A percentile compares a stretch with the other conserved stretches of the same genome.
phyloP scores from a whole-genome alignment of 2,329 filamentous ascomycete genomes.

The Phyllosticta citrichinensis region DNA sequence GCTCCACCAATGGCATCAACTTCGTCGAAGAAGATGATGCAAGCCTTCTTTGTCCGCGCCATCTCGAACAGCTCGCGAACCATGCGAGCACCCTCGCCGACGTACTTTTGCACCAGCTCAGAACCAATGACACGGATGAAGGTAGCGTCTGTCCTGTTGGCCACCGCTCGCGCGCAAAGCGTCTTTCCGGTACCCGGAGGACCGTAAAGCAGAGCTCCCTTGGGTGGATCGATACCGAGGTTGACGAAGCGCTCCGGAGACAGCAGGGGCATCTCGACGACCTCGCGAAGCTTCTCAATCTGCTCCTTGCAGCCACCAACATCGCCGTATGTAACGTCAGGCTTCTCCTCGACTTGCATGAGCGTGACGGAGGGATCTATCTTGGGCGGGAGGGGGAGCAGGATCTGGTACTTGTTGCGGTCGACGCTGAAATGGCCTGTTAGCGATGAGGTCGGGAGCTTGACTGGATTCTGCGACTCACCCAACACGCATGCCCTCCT shows the following conservation, averaged over 20 bases:
- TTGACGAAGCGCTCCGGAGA: constrained; percentile 96
- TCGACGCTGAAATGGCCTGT: constrained; percentile 53
- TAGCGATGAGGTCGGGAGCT: background rate
- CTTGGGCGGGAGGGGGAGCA: constrained; percentile 90
- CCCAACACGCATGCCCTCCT: constrained; percentile 97
- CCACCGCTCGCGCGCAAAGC: constrained; percentile 90
- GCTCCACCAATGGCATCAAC: constrained; percentile 94
- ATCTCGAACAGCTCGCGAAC: constrained; percentile 98
- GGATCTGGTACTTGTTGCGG: constrained; percentile 97
- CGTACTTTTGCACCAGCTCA: constrained; percentile 97
- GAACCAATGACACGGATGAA: constrained; percentile 98
- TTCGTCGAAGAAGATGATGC: constrained; percentile 99
- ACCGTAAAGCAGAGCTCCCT: constrained; percentile 92
- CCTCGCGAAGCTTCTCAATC: constrained; percentile 96
- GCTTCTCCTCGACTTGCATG: constrained; percentile 99
- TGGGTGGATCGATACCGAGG: constrained; percentile 97
- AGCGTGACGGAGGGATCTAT: constrained; percentile 98
- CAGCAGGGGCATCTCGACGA: constrained; percentile 95
- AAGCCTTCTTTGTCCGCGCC: constrained; percentile 98
- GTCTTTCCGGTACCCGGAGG: constrained; percentile 99
- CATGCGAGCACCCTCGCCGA: constrained; percentile 96
- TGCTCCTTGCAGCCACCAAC: constrained; percentile 99
- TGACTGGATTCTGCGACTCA: constrained; percentile 28
- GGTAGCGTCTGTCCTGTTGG: constrained; percentile 94
- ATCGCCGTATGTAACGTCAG: constrained; percentile 97